phyloP scores from a whole-genome alignment of 73 alveolate species.

The Effrenium voratum region DNA sequence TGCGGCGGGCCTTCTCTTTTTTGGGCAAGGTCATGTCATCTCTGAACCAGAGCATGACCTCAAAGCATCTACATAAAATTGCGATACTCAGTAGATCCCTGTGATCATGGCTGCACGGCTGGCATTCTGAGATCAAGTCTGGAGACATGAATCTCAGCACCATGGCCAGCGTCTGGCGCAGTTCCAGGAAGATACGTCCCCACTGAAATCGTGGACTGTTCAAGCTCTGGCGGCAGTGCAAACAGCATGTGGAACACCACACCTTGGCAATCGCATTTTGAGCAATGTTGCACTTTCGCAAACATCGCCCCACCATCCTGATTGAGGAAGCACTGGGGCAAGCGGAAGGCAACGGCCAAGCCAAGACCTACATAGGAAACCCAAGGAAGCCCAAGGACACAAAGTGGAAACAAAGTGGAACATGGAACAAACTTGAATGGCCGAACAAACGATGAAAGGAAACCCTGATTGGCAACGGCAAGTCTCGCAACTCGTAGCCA shows the following conservation, averaged over 20 bases:
- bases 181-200: neutral
- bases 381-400: too few relatives aligned
- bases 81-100: too few relatives aligned
- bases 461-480: neutral
- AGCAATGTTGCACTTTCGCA: neutral
- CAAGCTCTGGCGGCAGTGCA: neutral
- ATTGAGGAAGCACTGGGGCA: constrained; percentile 61
- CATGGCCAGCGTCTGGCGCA: constrained; percentile 42
- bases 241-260: constrained; percentile 70
- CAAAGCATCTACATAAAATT: too few relatives aligned
- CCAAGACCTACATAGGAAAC: constrained; percentile 46
- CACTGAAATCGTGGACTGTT: neutral
- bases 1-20: constrained; percentile 46
- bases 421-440: neutral
- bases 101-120: too few relatives aligned
- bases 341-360: constrained; percentile 44
- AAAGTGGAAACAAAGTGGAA: too few relatives aligned
- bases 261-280: neutral
- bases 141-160: constrained; percentile 77
- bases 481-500: neutral
- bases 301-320: constrained; percentile 23
- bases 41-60: constrained; percentile 73
- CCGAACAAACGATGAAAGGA: neutral
- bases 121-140: neutral
- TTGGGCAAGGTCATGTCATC: constrained; percentile 81